Evolutionary conservation across 2,329 filamentous ascomycete genomes (phyloP), one percentile per base, ranked within the genome.

Genomic region (Beauveria bassiana): DNA sequence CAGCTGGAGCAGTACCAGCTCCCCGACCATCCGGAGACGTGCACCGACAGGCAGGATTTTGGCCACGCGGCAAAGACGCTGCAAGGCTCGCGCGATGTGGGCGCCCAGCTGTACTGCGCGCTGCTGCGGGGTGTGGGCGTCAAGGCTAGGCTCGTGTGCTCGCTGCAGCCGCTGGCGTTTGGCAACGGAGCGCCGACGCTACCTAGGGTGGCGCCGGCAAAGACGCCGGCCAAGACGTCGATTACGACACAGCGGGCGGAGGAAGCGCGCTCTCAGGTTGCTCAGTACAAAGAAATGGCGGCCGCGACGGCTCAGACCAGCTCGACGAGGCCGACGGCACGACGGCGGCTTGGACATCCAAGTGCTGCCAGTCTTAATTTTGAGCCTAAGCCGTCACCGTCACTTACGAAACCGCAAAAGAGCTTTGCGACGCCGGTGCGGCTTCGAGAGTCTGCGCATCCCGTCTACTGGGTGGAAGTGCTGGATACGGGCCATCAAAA

Each of bases 381-480:
- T 34, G 70, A 72, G 46, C 82, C 82, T 12, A 72, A 75, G 26
- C 71, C 72, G 40, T 74, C 77, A 16, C 72, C 60, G 8, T 51
- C 74, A 12, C 77, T 72, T 1, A 66, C 66, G 1, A 77, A 75
- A 59, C 20, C 50, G 40, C 49, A 34, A 38, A 60, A 54, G 28
- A 45, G 34, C 20, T 60, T 60, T 60, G 50, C 58, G n/a, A 20
- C 58, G 9, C 58, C 58, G n/a, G 58, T 53, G n/a, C 75, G 70
- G 16, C 82, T 88, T 12, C 81, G 81, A 26, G 90, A 93, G 69
- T 93, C 91, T 0, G 74, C 84, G 0, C 90, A 88, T 68, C 95
- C 95, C 0, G 81, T 98, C 3, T 98, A 92, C 71, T 99, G 95
- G 95, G 88, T 97, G 0, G 95, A 99, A 75, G 87, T 91, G 3